phyloP scores from a whole-genome alignment of 2,329 filamentous ascomycete species.

The Monosporascus sp. region DNA sequence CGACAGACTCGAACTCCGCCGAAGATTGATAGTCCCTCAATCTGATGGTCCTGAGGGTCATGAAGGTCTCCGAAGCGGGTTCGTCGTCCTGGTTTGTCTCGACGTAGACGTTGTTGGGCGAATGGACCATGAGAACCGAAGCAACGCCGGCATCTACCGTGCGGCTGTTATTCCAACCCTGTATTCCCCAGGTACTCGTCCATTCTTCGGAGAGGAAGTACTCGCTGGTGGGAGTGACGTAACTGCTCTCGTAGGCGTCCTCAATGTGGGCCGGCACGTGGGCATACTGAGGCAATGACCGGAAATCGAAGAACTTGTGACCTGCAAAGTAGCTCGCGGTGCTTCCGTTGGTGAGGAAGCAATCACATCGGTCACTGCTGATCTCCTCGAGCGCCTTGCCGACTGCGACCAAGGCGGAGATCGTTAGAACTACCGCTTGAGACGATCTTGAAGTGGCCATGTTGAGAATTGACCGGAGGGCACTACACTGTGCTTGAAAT shows the following conservation, averaged over 20 bases:
- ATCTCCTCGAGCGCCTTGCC: conserved; percentile 16
- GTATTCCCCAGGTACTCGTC: conserved; percentile 26
- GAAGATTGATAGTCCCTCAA: conserved; percentile 39
- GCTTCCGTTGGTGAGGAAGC: conserved; percentile 43
- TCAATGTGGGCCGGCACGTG: conserved; percentile 22
- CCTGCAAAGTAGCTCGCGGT: conserved; percentile 36
- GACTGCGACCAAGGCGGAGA: conserved; percentile 8
- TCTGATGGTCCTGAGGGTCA: conserved; percentile 43
- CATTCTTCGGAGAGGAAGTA: conserved; percentile 27
- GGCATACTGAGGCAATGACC: conserved; percentile 34
- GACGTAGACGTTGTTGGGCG: conserved; percentile 39
- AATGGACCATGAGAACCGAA: conserved; percentile 31
- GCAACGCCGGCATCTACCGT: conserved; percentile 21
- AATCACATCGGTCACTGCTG: conserved; percentile 32
- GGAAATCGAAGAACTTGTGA: conserved; percentile 47
- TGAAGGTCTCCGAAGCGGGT: conserved; percentile 34
- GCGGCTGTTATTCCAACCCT: conserved; percentile 31
- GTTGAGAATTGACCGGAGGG: not conserved
- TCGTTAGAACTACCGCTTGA: conserved; percentile 10
- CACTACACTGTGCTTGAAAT: not conserved
- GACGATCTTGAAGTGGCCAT: conserved; percentile 7
- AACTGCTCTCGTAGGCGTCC: conserved; percentile 21
- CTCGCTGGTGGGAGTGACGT: conserved; percentile 22
- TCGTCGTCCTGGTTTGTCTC: conserved; percentile 32
- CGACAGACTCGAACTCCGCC: conserved; percentile 40